phyloP scores from a whole-genome alignment of 2,329 filamentous ascomycete genomes.

The Bipolaris cookei region DNA sequence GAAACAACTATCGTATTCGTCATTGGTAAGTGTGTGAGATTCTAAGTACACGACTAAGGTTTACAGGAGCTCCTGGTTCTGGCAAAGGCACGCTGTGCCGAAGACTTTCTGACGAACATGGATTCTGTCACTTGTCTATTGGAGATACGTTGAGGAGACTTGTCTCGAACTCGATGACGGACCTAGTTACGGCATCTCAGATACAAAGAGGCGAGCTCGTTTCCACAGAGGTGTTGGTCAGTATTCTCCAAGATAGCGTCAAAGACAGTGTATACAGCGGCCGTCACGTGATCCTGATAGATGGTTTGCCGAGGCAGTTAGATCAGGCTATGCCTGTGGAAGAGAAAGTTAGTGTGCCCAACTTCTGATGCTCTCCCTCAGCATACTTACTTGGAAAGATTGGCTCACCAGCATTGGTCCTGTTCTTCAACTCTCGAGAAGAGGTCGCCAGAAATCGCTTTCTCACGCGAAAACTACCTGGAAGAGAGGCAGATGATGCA shows the following conservation, averaged over 20 bases:
- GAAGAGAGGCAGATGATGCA: constrained; percentile 9
- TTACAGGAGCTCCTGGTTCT: constrained; percentile 37
- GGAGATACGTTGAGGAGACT: constrained; percentile 26
- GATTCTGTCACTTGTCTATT: constrained; percentile 36
- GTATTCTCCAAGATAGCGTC: neutral
- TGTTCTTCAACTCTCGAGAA: constrained; percentile 10
- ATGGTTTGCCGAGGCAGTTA: constrained; percentile 9
- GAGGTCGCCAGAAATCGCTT: constrained; percentile 8
- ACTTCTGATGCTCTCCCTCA: neutral
- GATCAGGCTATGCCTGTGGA: constrained; percentile 11
- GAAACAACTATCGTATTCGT: constrained; percentile 11
- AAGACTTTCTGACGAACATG: constrained; percentile 21
- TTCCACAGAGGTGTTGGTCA: neutral
- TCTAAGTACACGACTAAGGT: constrained; percentile 8
- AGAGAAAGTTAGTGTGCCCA: constrained; percentile 1
- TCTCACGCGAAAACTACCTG: constrained; percentile 9
- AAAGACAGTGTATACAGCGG: neutral
- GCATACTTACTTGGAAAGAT: neutral
- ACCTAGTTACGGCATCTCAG: neutral
- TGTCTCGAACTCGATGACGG: neutral
- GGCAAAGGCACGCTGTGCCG: constrained; percentile 39
- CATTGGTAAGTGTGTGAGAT: constrained; percentile 9
- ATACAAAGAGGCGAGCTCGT: neutral
- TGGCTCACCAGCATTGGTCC: constrained; percentile 3
- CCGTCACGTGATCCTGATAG: constrained; percentile 1